Base-by-base conservation (phyloP, 805 yeast genomes). In the Starmerella bombicola region DNA sequence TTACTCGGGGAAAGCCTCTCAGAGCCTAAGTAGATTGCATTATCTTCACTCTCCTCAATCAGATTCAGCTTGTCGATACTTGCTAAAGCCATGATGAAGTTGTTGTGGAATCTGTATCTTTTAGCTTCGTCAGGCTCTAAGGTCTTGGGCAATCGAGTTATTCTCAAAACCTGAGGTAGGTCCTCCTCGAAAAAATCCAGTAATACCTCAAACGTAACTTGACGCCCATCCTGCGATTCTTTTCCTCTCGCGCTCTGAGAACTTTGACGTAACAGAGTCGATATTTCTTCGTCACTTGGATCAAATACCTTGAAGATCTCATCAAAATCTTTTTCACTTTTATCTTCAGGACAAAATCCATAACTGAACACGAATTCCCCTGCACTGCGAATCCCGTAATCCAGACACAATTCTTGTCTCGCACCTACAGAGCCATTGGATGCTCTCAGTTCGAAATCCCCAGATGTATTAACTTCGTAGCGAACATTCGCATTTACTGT, bases 321-420 rank as follows among this genome's bases (percentile, higher is more conserved):
- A 16, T 42, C 49, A 21, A 44, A 42, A 36, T 42, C 45, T 5
- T 32, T 38, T 4, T 31, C 22, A 2, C 21, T 35, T 13, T 36
- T 43, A 16, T 46, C 58, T 2, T 28, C 35, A 18, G 64, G 63
- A 17, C 62, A 38, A 40, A 64, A 64, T 17, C 68, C 68, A 33
- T 65, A 64, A 17, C 58, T 62, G 52, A 61, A 63, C 34, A 64
- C 47, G 37, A 59, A 52, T 51, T 62, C 68, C 3, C 56, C 58
- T 3, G 59, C 43, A 12, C 62, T 55, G 31, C 60, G 56, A 3
- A 50, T 48, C n/a, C 67, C 66, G 33, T 64, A 64, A 40, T 61
- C 52, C 37, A 64, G 55, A 15, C 45, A 36, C 6, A 65, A 46
- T 39, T 64, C 66, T 10, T 5, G 18, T 17, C 9, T 8, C 16